Conservation (phyloP, 2,329 filamentous ascomycete genomes). For the Podosphaera fusca region DNA sequence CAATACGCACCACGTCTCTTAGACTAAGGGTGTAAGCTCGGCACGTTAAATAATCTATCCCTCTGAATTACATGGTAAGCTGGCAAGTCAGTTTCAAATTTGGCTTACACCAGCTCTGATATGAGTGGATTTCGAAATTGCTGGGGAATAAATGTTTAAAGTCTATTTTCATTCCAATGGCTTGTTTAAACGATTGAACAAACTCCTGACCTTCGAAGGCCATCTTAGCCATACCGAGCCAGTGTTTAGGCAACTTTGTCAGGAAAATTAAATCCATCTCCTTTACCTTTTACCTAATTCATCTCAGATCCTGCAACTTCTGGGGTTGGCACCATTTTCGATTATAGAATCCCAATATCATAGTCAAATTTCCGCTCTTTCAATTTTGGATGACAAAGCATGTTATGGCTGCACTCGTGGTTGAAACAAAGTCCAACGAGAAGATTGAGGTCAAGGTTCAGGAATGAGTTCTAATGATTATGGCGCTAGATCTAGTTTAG, state of each 20-base stretch:
- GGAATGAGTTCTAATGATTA: too few species aligned
- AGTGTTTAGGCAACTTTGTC: background rate
- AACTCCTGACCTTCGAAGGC: background rate
- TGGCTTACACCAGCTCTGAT: background rate
- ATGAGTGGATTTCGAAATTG: background rate
- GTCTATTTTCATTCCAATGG: background rate
- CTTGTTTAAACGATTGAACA: background rate
- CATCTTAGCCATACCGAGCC: background rate
- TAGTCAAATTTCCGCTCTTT: background rate
- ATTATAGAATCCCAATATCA: background rate
- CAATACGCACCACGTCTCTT: too few species aligned
- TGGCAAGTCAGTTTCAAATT: background rate
- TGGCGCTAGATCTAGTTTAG: too few species aligned
- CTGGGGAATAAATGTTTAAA: background rate
- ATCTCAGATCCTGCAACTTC: background rate
- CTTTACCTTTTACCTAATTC: background rate
- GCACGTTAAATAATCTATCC: too few species aligned
- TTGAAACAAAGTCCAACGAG: too few species aligned
- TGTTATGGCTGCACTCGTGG: too few species aligned
- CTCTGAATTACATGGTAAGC: background rate
- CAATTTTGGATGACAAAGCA: background rate
- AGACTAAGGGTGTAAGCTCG: too few species aligned
- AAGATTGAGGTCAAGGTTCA: too few species aligned
- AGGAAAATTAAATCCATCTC: conserved; percentile 1
- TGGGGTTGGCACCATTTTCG: background rate